Evolutionary conservation across 2,329 filamentous ascomycete genomes (phyloP).

Genomic region (Passalora sequoiae): DNA sequence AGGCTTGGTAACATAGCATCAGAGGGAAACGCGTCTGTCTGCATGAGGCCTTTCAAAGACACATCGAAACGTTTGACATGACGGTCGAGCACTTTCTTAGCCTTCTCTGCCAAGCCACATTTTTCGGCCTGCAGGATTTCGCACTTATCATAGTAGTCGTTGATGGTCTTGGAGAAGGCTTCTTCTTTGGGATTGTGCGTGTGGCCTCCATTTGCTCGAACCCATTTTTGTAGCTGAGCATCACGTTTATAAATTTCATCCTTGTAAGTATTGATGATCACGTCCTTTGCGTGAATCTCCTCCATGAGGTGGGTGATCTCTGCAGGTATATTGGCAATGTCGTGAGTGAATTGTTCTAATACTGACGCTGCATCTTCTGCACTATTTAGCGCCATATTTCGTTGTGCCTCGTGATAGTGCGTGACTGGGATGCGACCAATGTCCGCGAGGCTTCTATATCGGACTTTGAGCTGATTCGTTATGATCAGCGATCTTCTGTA

Average conservation of each 20-base stretch:
- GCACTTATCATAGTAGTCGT: constrained; percentile 62
- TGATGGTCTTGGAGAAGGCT: constrained; percentile 58
- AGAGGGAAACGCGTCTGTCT: constrained; percentile 54
- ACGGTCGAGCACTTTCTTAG: constrained; percentile 57
- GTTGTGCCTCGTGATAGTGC: background rate
- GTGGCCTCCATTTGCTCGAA: constrained; percentile 70
- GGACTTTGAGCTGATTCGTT: too few species aligned
- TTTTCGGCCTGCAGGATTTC: constrained; percentile 72
- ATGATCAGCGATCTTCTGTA: too few species aligned
- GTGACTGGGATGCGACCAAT: background rate
- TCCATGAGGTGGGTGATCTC: constrained; percentile 80
- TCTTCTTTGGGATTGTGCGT: constrained; percentile 72
- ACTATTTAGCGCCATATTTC: constrained; percentile 35
- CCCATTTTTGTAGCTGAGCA: constrained; percentile 71
- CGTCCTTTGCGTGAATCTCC: constrained; percentile 76
- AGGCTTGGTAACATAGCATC: constrained; percentile 58
- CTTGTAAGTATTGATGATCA: constrained; percentile 63
- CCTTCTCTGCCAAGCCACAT: constrained; percentile 62
- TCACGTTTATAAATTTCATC: constrained; percentile 68
- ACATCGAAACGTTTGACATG: constrained; percentile 60
- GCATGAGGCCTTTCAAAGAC: constrained; percentile 56
- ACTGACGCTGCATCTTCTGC: constrained; percentile 62
- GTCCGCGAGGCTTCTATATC: too few species aligned
- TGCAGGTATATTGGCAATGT: constrained; percentile 73
- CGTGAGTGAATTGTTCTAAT: constrained; percentile 72